Evolutionary conservation across 2,329 filamentous ascomycete species (phyloP).

Genomic region (Bipolaris gigantea): DNA sequence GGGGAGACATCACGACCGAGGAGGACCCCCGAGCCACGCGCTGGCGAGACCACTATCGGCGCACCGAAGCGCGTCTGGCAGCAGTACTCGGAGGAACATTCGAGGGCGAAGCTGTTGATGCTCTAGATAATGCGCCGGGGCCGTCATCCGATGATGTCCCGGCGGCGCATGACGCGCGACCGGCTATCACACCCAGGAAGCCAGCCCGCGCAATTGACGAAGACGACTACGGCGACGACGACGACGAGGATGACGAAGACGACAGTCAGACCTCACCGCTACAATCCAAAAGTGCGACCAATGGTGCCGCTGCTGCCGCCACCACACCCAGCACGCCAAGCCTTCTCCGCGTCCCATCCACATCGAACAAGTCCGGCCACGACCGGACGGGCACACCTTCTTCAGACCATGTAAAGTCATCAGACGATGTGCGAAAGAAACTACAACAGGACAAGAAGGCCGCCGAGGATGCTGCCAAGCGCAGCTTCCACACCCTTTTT

Average conservation of each 20-base stretch:
- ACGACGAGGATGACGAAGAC: conserved; percentile 56
- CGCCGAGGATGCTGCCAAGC: conserved; percentile 84
- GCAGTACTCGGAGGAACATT: conserved; percentile 65
- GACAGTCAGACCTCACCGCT: conserved; percentile 52
- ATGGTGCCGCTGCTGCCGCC: conserved; percentile 56
- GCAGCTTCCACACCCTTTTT: conserved; percentile 90
- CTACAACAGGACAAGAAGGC: conserved; percentile 89
- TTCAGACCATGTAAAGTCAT: conserved; percentile 64
- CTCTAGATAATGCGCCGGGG: conserved; percentile 26
- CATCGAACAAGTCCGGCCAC: conserved; percentile 65
- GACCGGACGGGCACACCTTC: conserved; percentile 59
- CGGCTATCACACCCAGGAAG: conserved; percentile 65
- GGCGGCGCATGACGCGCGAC: conserved; percentile 49
- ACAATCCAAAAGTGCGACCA: conserved; percentile 56
- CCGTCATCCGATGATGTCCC: conserved; percentile 34
- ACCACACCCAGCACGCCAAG: conserved; percentile 64
- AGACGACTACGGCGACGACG: conserved; percentile 83
- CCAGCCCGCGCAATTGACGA: conserved; percentile 77
- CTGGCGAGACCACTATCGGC: conserved; percentile 77
- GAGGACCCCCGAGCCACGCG: conserved; percentile 55
- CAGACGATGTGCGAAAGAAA: conserved; percentile 89
- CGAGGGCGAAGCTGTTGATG: conserved; percentile 28
- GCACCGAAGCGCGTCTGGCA: conserved; percentile 75
- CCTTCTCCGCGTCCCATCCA: conserved; percentile 64
- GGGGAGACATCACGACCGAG: conserved; percentile 47